A percentile compares a stretch with the other conserved stretches of the same genome.
These are phyloP conservation scores for Musa beccarii DNA, from an alignment of 176 grass and related monocot genomes.

Conservation along the genomic window DNA sequence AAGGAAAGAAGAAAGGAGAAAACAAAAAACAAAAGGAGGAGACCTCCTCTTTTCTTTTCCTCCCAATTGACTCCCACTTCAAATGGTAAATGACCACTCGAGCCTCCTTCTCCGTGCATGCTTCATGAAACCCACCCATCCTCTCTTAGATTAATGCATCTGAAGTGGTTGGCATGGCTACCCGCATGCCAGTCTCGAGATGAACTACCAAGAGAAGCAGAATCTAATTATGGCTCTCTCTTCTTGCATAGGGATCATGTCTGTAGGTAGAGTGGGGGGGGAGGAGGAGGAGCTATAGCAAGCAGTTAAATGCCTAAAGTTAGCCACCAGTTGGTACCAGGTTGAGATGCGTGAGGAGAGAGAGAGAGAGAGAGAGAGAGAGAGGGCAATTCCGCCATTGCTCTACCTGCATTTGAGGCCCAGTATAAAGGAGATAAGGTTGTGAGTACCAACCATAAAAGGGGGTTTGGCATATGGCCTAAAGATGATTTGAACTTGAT, in stretches of 20 bases:
- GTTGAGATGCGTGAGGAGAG: neutral
- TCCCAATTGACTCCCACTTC: constrained; percentile 68
- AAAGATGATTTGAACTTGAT: constrained; percentile 32
- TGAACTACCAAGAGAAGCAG: too few relatives aligned
- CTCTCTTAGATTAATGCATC: constrained; percentile 23
- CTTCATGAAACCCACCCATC: constrained; percentile 5
- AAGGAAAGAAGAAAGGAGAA: constrained; percentile 26
- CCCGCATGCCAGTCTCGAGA: too few relatives aligned
- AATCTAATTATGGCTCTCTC: neutral
- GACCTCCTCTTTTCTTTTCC: constrained; percentile 6
- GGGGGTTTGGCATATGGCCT: constrained; percentile 15
- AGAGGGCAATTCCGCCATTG: constrained; percentile 3
- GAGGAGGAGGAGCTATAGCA: too few relatives aligned
- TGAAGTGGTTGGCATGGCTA: neutral
- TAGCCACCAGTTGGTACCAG: neutral
- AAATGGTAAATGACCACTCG: constrained; percentile 32
- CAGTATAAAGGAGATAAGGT: constrained; percentile 50
- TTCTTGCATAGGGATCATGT: neutral
- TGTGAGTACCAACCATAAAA: constrained; percentile 39
- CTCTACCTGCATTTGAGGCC: constrained; percentile 12
- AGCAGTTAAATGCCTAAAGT: neutral
- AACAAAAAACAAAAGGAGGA: constrained; percentile 26
- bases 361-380: neutral
- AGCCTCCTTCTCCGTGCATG: constrained; percentile 17
- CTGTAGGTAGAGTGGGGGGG: neutral